These are phyloP conservation scores for Ceratocystis colombiana DNA, from an alignment of 2,329 filamentous ascomycete genomes.

Conservation along the genomic window DNA sequence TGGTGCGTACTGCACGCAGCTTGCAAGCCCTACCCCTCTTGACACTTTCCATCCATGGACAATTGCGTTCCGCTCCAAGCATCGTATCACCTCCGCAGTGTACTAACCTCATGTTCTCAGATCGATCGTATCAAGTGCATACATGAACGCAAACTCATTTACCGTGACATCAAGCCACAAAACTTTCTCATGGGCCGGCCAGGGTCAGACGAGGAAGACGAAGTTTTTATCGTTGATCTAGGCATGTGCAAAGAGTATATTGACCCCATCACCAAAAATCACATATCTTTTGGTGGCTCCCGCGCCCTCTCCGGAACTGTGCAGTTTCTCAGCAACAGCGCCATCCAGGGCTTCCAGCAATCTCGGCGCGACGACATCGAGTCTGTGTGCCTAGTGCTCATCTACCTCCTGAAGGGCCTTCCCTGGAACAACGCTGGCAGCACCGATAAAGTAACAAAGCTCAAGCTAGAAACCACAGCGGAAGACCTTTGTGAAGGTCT, in stretches of 20 bases:
- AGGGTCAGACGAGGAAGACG: conserved; percentile 9
- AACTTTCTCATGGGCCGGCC: conserved; percentile 58
- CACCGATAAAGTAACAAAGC: conserved; percentile 19
- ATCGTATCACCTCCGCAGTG: background rate
- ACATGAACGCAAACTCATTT: conserved; percentile 57
- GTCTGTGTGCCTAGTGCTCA: conserved; percentile 19
- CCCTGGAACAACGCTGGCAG: conserved; percentile 19
- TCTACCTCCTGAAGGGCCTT: conserved; percentile 23
- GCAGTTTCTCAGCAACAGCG: conserved; percentile 24
- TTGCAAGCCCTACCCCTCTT: background rate
- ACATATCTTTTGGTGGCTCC: conserved; percentile 17
- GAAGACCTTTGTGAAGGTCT: conserved; percentile 18
- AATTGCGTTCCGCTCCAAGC: too few species aligned
- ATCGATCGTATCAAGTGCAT: conserved; percentile 22
- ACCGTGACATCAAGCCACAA: conserved; percentile 79
- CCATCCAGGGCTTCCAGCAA: conserved; percentile 19
- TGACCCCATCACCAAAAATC: conserved; percentile 21
- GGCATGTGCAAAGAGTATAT: conserved; percentile 24
- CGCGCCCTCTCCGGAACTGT: conserved; percentile 22
- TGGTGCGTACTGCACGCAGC: conserved; percentile 17
- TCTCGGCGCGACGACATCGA: conserved; percentile 24
- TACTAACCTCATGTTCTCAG: background rate
- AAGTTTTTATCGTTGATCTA: conserved; percentile 23
- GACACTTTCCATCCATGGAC: too few species aligned
- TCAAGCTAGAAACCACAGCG: conserved; percentile 20